Evolutionary conservation across 352 stramenopile genomes (phyloP), one percentile per base, ranked within the genome.

Genomic region (Thraustochytrium sp.): DNA sequence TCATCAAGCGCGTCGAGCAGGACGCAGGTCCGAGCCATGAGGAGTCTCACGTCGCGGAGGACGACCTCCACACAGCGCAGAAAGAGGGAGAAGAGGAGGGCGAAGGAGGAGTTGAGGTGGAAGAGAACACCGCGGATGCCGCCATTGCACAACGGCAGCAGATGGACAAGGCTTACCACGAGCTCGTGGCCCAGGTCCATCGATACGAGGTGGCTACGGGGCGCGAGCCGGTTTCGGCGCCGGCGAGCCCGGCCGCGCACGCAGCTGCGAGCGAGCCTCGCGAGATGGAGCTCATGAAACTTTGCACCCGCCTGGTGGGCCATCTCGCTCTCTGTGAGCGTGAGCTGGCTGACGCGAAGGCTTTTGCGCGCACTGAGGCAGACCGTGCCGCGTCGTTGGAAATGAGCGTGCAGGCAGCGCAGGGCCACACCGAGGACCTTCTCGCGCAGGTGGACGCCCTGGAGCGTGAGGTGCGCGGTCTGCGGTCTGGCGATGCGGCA

Each of bases 241-340:
- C 23, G 23, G 26, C 8, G 13, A 5, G 9, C 59, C 5, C 42
- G 9, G 40, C 21, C 42, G 4, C 0, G 13, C 13, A 18, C 21
- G 3, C 40, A 72, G 34, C 16, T 4, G 5, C 38, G 26, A 73
- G 26, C 21, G 61, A 11, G 40, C 21, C 63, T 9, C 62, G 62
- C 23, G 62, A 75, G 62, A 75, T 38, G 36, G 62, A 51, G 26
- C 62, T 75, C 26, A 31, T 75, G 62, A 51, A 54, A n/a, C 62
- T 75, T 54, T 54, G 62, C 44, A 54, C 40, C 0, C 38, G 62
- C 11, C 31, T 75, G 16, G n/a, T 75, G 2, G 44, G 38, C 11
- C 62, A 75, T 18, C 21, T 75, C 16, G 62, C 62, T 5, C 23
- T 37, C 26, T 75, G 62, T 3, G 62, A 75, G 44, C 62, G 62